These are phyloP conservation scores for Trichoderma koningiopsis DNA, from an alignment of 2,329 filamentous ascomycete species.

Conservation along the genomic window DNA sequence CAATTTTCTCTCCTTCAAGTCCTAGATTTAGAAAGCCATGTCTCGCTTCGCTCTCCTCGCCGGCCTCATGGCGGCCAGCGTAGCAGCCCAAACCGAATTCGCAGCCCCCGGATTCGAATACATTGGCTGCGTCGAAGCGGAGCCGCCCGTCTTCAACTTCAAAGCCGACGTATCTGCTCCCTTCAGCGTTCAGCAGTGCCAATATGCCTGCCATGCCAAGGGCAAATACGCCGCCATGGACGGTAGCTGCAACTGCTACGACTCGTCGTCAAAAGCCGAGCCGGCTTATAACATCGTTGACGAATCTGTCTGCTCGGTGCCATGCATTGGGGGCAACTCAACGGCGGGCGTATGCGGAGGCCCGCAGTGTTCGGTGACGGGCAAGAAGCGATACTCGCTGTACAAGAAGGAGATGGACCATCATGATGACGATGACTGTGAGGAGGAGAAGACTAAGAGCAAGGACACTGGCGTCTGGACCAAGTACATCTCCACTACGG, in stretches of 20 bases:
- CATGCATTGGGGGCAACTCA: slow-evolving; percentile 29
- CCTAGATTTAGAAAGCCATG: slow-evolving; percentile 15
- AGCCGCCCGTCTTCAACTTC: slow-evolving; percentile 29
- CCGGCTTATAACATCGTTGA: slow-evolving; percentile 29
- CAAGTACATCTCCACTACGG: slow-evolving; percentile 23
- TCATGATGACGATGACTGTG: neutral
- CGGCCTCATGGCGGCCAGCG: slow-evolving; percentile 33
- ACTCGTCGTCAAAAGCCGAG: neutral
- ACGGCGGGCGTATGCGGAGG: slow-evolving; percentile 35
- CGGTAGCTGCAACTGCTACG: slow-evolving; percentile 32
- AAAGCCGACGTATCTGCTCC: slow-evolving; percentile 24
- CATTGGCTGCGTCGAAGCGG: slow-evolving; percentile 36
- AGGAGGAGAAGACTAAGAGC: neutral
- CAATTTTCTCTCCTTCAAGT: too few relatives aligned
- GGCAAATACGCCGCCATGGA: slow-evolving; percentile 33
- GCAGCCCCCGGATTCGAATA: slow-evolving; percentile 32
- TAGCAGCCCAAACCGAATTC: slow-evolving; percentile 30
- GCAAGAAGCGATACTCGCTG: slow-evolving; percentile 28
- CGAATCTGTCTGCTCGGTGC: slow-evolving; percentile 29
- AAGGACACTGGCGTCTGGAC: neutral
- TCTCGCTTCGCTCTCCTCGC: slow-evolving; percentile 27
- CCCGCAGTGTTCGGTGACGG: slow-evolving; percentile 6
- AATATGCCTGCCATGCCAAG: slow-evolving; percentile 27
- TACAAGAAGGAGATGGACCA: slow-evolving; percentile 25
- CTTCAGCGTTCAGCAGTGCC: slow-evolving; percentile 32